Conservation (phyloP, 108 stramenopile genomes). For the Asterionellopsis glacialis region DNA sequence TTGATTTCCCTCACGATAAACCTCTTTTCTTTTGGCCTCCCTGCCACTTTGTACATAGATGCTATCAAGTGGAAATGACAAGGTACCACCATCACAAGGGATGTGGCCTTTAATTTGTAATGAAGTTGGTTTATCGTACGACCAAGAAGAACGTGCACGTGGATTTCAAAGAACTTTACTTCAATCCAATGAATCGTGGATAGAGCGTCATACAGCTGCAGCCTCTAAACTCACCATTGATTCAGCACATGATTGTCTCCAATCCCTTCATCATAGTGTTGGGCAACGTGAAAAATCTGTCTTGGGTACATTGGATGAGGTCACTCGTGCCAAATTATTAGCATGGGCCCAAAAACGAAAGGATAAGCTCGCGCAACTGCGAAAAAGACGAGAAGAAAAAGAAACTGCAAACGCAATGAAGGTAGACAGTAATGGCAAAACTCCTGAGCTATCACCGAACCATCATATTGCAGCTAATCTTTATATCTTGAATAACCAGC, state of each 20-base stretch:
- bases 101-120: constrained; percentile 94
- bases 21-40: constrained; percentile 4
- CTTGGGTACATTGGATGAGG: constrained; percentile 37
- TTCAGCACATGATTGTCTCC: constrained; percentile 44
- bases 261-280: constrained; percentile 36
- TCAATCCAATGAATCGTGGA: constrained; percentile 50
- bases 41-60: constrained; percentile 38
- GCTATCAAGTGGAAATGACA: constrained; percentile 51
- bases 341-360: constrained; percentile 54
- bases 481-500: constrained; percentile 73
- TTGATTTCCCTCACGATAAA: not conserved
- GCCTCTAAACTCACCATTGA: constrained; percentile 60
- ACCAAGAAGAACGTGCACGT: constrained; percentile 88
- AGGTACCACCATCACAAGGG: constrained; percentile 50
- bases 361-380: constrained; percentile 22
- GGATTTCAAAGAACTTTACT: constrained; percentile 54
- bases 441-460: constrained; percentile 34
- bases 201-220: constrained; percentile 71
- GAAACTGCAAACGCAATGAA: constrained; percentile 1
- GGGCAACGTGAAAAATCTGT: constrained; percentile 36
- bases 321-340: constrained; percentile 62
- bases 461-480: constrained; percentile 79
- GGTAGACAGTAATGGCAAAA: constrained; percentile 4
- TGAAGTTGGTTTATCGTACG: constrained; percentile 87
- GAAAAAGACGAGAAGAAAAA: constrained; percentile 1